Percentiles rank a stretch among this genome's conserved stretches.
Evolutionary conservation across 495 filamentous ascomycete genomes (phyloP).

Genomic region (Tuber borchii): DNA sequence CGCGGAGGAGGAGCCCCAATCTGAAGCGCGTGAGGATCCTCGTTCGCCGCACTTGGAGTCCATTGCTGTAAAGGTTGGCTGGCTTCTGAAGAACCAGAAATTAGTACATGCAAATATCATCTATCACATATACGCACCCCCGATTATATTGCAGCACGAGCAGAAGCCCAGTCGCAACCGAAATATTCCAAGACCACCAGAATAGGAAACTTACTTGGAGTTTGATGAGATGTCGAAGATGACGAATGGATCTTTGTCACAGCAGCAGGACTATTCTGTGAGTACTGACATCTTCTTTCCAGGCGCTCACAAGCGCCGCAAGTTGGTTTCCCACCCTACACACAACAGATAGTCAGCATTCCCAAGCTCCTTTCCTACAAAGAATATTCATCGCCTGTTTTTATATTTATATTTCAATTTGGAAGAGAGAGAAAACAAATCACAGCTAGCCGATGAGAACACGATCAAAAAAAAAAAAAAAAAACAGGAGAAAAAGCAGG

Average conservation of each 20-base stretch:
- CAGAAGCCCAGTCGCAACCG: constrained; percentile 1
- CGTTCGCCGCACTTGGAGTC: constrained; percentile 1
- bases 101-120: constrained; percentile 1
- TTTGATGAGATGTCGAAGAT: constrained; percentile 25
- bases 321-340: constrained; percentile 36
- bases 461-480: background rate
- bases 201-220: constrained; percentile 27
- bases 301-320: constrained; percentile 39
- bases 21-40: constrained; percentile 18
- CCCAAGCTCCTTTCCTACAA: background rate
- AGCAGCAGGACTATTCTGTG: constrained; percentile 26
- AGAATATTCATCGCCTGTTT: constrained; percentile 1
- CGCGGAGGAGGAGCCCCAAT: constrained; percentile 32
- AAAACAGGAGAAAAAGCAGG: background rate
- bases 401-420: background rate
- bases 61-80: background rate
- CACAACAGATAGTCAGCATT: constrained; percentile 14
- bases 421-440: background rate
- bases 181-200: constrained; percentile 9
- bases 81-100: background rate
- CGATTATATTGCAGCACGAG: constrained; percentile 1
- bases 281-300: constrained; percentile 35
- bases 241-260: constrained; percentile 40
- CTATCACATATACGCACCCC: constrained; percentile 4
- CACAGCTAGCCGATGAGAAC: background rate